Base-by-base conservation (phyloP, 805 yeast species). In the Priceomyces haplophilus region DNA sequence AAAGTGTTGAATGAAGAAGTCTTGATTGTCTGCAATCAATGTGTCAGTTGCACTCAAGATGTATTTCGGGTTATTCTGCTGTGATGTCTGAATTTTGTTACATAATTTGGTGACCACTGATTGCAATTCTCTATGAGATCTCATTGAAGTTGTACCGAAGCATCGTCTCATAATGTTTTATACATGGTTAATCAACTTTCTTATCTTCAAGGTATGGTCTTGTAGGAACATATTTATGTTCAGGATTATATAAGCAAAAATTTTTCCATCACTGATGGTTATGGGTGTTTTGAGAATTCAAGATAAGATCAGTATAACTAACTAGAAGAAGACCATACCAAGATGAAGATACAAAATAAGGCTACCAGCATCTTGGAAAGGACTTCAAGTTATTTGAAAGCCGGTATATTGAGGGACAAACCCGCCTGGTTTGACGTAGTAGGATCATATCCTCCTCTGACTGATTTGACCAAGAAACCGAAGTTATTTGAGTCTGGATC, bases 361-460 rank as follows among this genome's bases (percentile, higher is more conserved):
- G 96, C 97, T 23, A 77, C 82, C 23, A 79, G 79, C 49, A 85
- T 90, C 3, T 76, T 90, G 36, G 85, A 85, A 62, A 79, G 89
- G 55, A 86, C 96, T 0, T 83, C 96, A 1, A 82, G 84, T 45
- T 82, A 82, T 53, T 66, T 91, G 49, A 73, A 73, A 53, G 76
- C 86, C 0, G 91, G 95, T 1, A 68, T 83, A n/a, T 72, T 88
- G 37, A 71, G 64, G 24, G 65, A 75, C 24, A 83, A 85, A 55
- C 99, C 99, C 1, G 83, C 83, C 1, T 93, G 98, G 99, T 88
- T 76, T 64, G 81, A 83, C 49, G 91, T 86, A 4, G 88, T 93
- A 12, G 86, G 87, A 3, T 74, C 82, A 20, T 75, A 83, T 52
- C 97, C 97, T 31, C 98, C 98, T 27, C 69, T 77, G 33, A 75